Evolutionary conservation across 306 rosid genomes (phyloP), one percentile per base, ranked within the genome.

Genomic region (Cucurbita pepo): DNA sequence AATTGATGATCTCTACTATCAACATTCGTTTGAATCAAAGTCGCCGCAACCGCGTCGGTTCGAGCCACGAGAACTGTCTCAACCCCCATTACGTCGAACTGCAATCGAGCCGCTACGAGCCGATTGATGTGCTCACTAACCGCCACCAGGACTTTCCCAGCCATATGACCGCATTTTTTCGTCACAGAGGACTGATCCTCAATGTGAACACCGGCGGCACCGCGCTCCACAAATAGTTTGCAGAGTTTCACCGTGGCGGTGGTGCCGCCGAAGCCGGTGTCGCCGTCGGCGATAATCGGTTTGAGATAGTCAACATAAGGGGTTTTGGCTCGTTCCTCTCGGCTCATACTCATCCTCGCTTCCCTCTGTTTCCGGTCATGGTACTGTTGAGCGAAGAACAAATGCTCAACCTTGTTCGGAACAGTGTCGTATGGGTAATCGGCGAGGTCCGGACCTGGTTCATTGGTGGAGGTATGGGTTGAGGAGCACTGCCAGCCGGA

Each of bases 401-500:
- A 82, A 56, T 94, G 99, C 15, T 91, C 96, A 48, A 94, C 99
- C 80, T 94, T 94, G 95, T 94, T 94, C 1, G 99, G 99, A 62
- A 94, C 97, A 6, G 99, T 94, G 83, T 94, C 99, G 15, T 94
- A 94, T 50, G 99, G 97, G 79, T 91, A 94, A 40, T 94, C 99
- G 14, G 99, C 99, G 2, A 94, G 96, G 79, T 94, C 99, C 0
- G 99, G 99, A 15, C 99, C 99, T 0, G 95, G 99, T 34, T 94
- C 99, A 76, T 94, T 94, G 84, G 91, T 80, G 79, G 88, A 75
- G 73, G 99, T 88, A 80, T 91, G 97, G 11, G 99, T 91, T 52
- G 97, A 82, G 12, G 97, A 91, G 60, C 99, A 94, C 16, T 94
- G 99, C 99, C 99, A 94, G 2, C 99, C 97, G 1, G 99, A 94